A percentile compares a stretch with the other conserved stretches of the same genome.
Conservation (phyloP, 768 basidiomycete genomes). For the Lactarius psammicola region DNA sequence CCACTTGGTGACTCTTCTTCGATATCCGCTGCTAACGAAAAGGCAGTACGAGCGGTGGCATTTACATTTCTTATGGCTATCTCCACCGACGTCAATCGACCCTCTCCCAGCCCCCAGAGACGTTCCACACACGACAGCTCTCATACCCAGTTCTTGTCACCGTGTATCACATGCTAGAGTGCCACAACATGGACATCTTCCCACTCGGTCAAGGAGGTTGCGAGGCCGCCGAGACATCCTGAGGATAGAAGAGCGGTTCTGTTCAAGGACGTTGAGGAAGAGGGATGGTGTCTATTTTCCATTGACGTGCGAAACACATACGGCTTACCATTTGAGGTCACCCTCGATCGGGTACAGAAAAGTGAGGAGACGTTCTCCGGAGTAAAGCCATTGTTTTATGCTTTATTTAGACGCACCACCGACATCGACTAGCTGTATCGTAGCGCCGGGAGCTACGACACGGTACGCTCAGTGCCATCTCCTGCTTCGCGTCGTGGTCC, state of each 20-base stretch:
- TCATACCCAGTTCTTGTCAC: constrained; percentile 89
- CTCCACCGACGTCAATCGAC: constrained; percentile 46
- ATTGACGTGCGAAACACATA: constrained; percentile 92
- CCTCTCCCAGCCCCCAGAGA: constrained; percentile 39
- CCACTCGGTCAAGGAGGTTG: constrained; percentile 48
- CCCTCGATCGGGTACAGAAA: constrained; percentile 63
- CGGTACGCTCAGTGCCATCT: constrained; percentile 47
- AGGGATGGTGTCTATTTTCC: constrained; percentile 82
- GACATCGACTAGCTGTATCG: constrained; percentile 51
- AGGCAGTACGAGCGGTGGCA: constrained; percentile 67
- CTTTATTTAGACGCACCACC: constrained; percentile 40
- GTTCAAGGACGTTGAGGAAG: constrained; percentile 47
- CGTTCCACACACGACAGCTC: constrained; percentile 85
- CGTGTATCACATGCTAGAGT: constrained; percentile 94
- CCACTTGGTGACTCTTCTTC: not conserved
- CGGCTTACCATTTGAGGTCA: constrained; percentile 87
- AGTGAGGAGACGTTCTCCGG: constrained; percentile 39
- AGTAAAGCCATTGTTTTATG: not conserved
- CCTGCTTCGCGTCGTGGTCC: not conserved
- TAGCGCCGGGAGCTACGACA: constrained; percentile 86
- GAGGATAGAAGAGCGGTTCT: constrained; percentile 33
- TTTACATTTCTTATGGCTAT: constrained; percentile 83
- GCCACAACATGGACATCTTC: constrained; percentile 76
- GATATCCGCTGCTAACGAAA: constrained; percentile 5
- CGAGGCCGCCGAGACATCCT: constrained; percentile 19